phyloP scores from a whole-genome alignment of 2,329 filamentous ascomycete genomes.

The Exophiala bonariae region DNA sequence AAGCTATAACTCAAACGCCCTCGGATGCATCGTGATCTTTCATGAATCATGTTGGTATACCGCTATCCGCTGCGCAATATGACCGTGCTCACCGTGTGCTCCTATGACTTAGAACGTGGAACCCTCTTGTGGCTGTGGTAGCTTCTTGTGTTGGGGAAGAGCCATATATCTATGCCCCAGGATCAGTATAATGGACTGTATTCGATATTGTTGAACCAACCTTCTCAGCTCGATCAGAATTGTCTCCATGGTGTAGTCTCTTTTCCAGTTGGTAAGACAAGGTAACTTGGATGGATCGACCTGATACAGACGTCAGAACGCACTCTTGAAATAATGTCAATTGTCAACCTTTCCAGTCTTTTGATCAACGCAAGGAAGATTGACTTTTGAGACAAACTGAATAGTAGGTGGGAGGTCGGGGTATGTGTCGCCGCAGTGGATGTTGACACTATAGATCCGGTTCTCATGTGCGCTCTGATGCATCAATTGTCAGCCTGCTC shows the following conservation, averaged over 20 bases:
- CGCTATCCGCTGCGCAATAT: slow-evolving; percentile 9
- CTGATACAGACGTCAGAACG: slow-evolving; percentile 37
- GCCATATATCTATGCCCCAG: slow-evolving; percentile 78
- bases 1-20: neutral
- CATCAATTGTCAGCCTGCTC: slow-evolving; percentile 3
- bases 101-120: slow-evolving; percentile 51
- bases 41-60: slow-evolving; percentile 19
- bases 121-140: slow-evolving; percentile 89
- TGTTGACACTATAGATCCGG: slow-evolving; percentile 96
- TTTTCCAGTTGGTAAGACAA: slow-evolving; percentile 86
- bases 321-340: neutral
- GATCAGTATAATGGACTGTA: neutral
- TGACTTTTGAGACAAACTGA: slow-evolving; percentile 90
- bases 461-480: slow-evolving; percentile 93
- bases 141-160: slow-evolving; percentile 85
- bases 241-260: slow-evolving; percentile 93
- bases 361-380: slow-evolving; percentile 89
- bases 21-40: slow-evolving; percentile 17
- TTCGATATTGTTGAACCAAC: slow-evolving; percentile 44
- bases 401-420: slow-evolving; percentile 86
- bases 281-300: slow-evolving; percentile 83
- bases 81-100: slow-evolving; percentile 21
- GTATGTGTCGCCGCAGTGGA: slow-evolving; percentile 88
- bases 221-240: slow-evolving; percentile 82
- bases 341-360: slow-evolving; percentile 68